These are phyloP conservation scores for Monosporascus sp. DNA, from an alignment of 2,329 filamentous ascomycete species.

Conservation along the genomic window DNA sequence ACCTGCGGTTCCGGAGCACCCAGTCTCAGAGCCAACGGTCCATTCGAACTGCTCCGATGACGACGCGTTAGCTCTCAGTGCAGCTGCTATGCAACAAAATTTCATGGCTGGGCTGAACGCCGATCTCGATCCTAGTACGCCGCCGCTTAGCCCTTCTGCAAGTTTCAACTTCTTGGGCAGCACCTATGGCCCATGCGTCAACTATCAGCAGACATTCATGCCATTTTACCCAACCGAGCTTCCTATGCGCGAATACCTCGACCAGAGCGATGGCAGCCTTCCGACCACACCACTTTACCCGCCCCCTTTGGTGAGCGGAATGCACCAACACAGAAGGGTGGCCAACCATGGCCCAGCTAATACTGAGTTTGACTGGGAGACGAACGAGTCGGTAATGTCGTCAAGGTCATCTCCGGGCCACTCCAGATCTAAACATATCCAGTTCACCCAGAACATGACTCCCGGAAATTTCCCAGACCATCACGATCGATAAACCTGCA, in stretches of 20 bases:
- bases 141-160: conserved; percentile 46
- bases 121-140: conserved; percentile 46
- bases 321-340: conserved; percentile 30
- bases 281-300: conserved; percentile 43
- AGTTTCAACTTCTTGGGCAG: conserved; percentile 34
- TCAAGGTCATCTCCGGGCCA: conserved; percentile 32
- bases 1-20: conserved; percentile 35
- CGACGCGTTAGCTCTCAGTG: conserved; percentile 26
- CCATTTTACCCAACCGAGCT: conserved; percentile 44
- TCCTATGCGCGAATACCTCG: conserved; percentile 40
- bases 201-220: conserved; percentile 45
- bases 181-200: conserved; percentile 17
- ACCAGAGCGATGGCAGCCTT: conserved; percentile 36
- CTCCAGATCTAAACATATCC: conserved; percentile 36
- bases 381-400: conserved; percentile 35
- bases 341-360: conserved; percentile 30
- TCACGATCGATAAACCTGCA: conserved; percentile 12
- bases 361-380: conserved; percentile 48
- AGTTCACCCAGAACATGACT: conserved; percentile 42
- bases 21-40: conserved; percentile 34
- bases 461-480: conserved; percentile 34
- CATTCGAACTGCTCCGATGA: conserved; percentile 35
- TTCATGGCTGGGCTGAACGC: conserved; percentile 21
- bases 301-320: conserved; percentile 34
- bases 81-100: conserved; percentile 12